Evolutionary conservation across 2,329 filamentous ascomycete genomes (phyloP), one percentile per base, ranked within the genome.

Genomic region (Aspergillus ochraceoroseus): DNA sequence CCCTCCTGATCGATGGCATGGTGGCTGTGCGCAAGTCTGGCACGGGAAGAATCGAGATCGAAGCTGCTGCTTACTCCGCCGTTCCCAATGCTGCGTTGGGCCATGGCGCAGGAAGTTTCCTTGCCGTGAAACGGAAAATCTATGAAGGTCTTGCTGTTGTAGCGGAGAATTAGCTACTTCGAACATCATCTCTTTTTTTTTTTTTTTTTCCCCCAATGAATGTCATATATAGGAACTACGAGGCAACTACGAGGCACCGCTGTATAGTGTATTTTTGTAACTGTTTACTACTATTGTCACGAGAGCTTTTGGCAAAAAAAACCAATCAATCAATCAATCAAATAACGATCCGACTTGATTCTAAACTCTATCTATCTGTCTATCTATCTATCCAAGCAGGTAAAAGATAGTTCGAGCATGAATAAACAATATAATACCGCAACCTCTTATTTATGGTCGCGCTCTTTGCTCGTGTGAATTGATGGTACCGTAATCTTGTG

Each of bases 71-170:
- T 1, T 64, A 80, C 42, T 70, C 71, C 19, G 63, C 67, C 2
- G 62, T 66, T 12, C 57, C 63, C 7, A 66, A 29, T 27, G 19
- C 66, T 12, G 65, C 62, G 4, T 56, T 67, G 36, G 66, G 72
- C 43, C 70, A 70, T 19, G 67, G 73, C 35, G 79, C 79, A 43
- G 73, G 73, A 27, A 88, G 85, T 23, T 94, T 95, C 59, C 86
- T 87, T 58, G 85, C 85, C 37, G 90, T 96, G 7, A 87, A 87
- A 68, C 82, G 74, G 66, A 88, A 86, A 65, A 94, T 98, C 50
- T 98, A 98, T 62, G 87, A 94, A 53, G 89, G 87, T 6, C 67
- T 98, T 60, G 92, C 92, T 22, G 87, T 96, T 44, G 89, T 98
- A 51, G 83, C 84, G 11, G 86, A 85, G 31, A 77, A 75, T 33